A percentile compares a stretch with the other conserved stretches of the same genome.
phyloP scores from a whole-genome alignment of 257 asterid species.

The Datura wrightii region DNA sequence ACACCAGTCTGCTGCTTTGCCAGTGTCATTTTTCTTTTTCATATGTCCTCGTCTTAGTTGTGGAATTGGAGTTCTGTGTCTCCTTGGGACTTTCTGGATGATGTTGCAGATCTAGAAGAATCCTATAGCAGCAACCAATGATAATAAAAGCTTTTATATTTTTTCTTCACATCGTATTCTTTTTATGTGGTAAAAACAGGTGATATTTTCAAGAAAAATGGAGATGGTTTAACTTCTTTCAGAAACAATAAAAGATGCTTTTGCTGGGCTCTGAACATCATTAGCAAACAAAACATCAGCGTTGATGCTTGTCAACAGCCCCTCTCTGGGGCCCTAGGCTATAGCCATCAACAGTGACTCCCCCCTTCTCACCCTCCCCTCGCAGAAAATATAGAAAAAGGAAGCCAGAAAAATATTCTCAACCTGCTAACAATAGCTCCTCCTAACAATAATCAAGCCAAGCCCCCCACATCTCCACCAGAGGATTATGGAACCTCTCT shows the following conservation, averaged over 20 bases:
- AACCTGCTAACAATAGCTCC: not conserved
- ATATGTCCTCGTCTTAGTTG: slow-evolving; percentile 1
- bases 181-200: not conserved
- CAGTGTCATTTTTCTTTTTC: not conserved
- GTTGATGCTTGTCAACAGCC: not conserved
- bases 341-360: not conserved
- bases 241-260: not conserved
- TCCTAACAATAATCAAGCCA: not conserved
- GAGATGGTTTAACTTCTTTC: not conserved
- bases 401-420: not conserved
- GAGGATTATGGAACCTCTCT: not conserved
- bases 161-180: not conserved
- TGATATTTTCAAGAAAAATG: not conserved
- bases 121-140: not conserved
- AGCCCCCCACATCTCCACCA: not conserved
- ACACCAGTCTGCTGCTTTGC: not conserved
- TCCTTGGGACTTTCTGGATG: not conserved
- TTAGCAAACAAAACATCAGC: not conserved
- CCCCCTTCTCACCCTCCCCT: no score
- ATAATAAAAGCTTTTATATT: not conserved
- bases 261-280: not conserved
- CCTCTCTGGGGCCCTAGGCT: not conserved
- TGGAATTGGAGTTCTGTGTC: not conserved
- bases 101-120: not conserved
- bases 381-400: not conserved